Base-by-base conservation (phyloP, 1,139 yeast genomes). In the Meyerozyma carpophila region DNA sequence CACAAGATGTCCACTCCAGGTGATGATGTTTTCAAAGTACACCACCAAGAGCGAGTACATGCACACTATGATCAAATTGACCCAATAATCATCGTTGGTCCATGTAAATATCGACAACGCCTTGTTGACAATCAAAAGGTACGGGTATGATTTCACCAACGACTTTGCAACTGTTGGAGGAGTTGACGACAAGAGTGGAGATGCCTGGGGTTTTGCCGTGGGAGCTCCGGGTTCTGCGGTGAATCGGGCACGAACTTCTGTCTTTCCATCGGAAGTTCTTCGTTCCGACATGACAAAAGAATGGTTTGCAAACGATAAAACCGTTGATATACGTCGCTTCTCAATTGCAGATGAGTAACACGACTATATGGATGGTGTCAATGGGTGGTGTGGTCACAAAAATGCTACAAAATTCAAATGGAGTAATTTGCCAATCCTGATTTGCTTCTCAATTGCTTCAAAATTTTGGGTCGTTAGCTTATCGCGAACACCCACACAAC, bases 121-220 rank as follows among this genome's bases (percentile, higher is more conserved):
- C 53, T 82, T 81, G 61, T 90, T 89, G 9, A 82, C 79, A 5
- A 87, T 76, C 38, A 86, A 72, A 41, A 91, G 70, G 57, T 88
- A 86, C 3, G 97, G 97, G 59, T 91, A 90, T 8, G 95, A 81
- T 50, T 81, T 77, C 41, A 90, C 79, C 44, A 91, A 72, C 5
- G 95, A 87, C 54, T 86, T 86, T 27, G 96, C 84, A 11, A 91
- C 91, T 0, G 91, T 81, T 4, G 96, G 95, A 1, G 98, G 98
- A 0, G 98, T 91, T 1, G 88, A 81, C 2, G 84, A 77, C 43
- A 85, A 68, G 47, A 85, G 66, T 2, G 93, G 93, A 4, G 90
- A 82, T 1, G 77, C 64, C 46, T 69, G 75, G 8, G 82, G 75
- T 50, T 67, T 68, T 21, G 59, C 45, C 11, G 34, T 41, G 36